phyloP scores from a whole-genome alignment of 192 early-diverging fungal species.

The Linnemannia exigua region DNA sequence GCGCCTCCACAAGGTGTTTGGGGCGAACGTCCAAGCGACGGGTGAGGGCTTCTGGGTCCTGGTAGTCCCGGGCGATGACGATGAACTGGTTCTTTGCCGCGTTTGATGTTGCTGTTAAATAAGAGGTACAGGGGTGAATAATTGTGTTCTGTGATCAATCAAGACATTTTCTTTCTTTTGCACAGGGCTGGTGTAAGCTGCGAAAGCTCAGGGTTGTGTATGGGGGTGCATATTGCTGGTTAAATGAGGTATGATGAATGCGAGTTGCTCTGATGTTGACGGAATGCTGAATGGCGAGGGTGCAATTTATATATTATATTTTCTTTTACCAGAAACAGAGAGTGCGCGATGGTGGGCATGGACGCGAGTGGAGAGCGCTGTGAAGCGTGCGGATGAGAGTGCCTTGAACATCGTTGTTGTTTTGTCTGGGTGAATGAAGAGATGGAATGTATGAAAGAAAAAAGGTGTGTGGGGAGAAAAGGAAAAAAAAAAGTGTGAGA shows the following conservation, averaged over 20 bases:
- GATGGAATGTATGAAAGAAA: background rate
- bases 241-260: too few species aligned
- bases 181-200: too few species aligned
- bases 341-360: background rate
- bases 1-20: constrained; percentile 60
- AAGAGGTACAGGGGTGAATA: too few species aligned
- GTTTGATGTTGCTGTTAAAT: background rate
- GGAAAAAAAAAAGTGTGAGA: background rate
- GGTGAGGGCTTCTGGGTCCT: constrained; percentile 60
- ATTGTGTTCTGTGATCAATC: background rate
- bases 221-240: too few species aligned
- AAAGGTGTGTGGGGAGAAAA: background rate
- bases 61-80: constrained; percentile 66
- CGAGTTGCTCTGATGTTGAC: too few species aligned
- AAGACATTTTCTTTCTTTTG: too few species aligned
- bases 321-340: constrained; percentile 20
- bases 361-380: background rate
- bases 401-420: constrained; percentile 17
- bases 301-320: too few species aligned
- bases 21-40: constrained; percentile 59
- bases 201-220: too few species aligned
- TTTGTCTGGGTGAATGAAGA: background rate
- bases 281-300: too few species aligned
- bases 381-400: background rate
- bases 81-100: constrained; percentile 56